Percentiles rank a stretch among this genome's conserved stretches.
These are phyloP conservation scores for Cenococcum geophilum DNA, from an alignment of 495 filamentous ascomycete species.

Conservation along the genomic window DNA sequence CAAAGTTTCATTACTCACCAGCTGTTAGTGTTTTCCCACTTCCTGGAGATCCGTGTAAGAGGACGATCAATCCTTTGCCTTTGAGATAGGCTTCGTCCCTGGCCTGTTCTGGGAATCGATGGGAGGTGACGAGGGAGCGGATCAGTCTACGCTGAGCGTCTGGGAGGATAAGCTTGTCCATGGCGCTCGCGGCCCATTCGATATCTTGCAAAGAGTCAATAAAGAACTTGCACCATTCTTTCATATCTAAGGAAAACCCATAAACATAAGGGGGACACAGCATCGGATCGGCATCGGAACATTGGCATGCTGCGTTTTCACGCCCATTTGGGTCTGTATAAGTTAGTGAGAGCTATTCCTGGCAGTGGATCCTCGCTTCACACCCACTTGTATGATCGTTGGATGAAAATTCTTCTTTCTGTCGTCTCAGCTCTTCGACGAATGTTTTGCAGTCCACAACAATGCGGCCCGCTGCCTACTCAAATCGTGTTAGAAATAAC, in stretches of 20 bases:
- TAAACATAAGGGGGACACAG: conserved; percentile 45
- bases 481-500: not conserved
- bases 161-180: conserved; percentile 22
- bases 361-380: not conserved
- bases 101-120: conserved; percentile 23
- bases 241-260: conserved; percentile 22
- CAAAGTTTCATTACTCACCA: not conserved
- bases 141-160: conserved; percentile 16
- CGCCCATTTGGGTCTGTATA: conserved; percentile 1
- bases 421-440: conserved; percentile 31
- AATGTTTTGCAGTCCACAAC: conserved; percentile 40
- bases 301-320: not conserved
- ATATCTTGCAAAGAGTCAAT: conserved; percentile 15
- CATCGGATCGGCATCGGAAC: conserved; percentile 29
- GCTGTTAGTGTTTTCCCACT: conserved; percentile 29
- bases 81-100: conserved; percentile 22
- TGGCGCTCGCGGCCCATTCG: conserved; percentile 17
- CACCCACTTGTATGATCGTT: not conserved
- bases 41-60: conserved; percentile 27
- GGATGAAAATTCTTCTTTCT: conserved; percentile 15
- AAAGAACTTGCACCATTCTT: conserved; percentile 29
- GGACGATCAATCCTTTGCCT: conserved; percentile 28
- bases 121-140: conserved; percentile 17
- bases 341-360: not conserved
- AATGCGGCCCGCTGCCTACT: conserved; percentile 31